Evolutionary conservation across 2,329 filamentous ascomycete genomes (phyloP), one percentile per base, ranked within the genome.

Genomic region (Teratosphaeria epicoccoides): DNA sequence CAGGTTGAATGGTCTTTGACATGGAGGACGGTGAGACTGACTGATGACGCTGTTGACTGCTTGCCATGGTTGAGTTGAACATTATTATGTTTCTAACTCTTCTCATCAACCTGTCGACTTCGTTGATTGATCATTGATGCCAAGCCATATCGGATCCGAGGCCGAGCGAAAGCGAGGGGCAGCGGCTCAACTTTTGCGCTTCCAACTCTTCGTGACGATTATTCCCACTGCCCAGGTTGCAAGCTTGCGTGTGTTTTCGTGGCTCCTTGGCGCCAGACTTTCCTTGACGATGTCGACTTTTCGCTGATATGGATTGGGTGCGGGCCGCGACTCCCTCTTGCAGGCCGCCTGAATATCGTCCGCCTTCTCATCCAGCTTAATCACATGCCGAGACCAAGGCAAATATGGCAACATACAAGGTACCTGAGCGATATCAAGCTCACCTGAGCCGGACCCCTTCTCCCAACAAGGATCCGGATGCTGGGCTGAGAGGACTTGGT

Each of bases 401-500:
- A 17, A 17, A 20, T 10, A 40, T 40, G 33, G 33, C 33, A 20
- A 40, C 17, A 7, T 17, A 40, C n/a, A 40, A 17, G 14, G 33
- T 40, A 9, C 20, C 10, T 48, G 49, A 57, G 46, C 57, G 59
- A n/a, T 59, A 57, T 47, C 57, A 59, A 50, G 59, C 61, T 25
- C 61, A 61, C 45, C 50, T 59, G 44, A 56, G 61, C 23, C 49
- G 61, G 11, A 60, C 64, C 11, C 59, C 64, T 6, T 64, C 64
- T 9, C 63, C 64, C 7, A 54, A 54, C 45, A 57, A 57, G 24
- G 60, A 63, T 46, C 64, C 65, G 9, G 85, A 90, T 68, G 90
- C 90, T 50, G 90, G 90, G 47, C 73, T 95, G 66, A 82, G 81
- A 68, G 88, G 85, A 67, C 73, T 89, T 52, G 81, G 94, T 72